Base-by-base conservation (phyloP, 2,329 filamentous ascomycete species). In the Nemania diffusa region DNA sequence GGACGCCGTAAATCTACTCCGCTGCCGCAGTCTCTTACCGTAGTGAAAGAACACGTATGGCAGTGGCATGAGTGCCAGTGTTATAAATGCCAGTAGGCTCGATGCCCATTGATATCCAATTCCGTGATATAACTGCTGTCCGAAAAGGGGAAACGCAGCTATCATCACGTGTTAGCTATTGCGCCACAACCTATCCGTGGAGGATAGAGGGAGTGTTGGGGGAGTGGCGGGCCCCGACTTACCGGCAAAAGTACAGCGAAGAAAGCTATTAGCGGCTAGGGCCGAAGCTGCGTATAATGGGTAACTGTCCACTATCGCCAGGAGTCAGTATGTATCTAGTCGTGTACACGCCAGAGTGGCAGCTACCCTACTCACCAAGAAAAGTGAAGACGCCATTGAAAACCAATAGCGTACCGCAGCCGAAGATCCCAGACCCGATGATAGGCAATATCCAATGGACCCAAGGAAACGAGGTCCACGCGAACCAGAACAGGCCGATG, bases 321-420 rank as follows among this genome's bases (percentile, higher is more conserved):
- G 1, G 26, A 50, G 65, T 69, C 24, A 62, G 68, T 64, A 51
- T 61, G 32, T n/a, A 20, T 29, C 46, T 40, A 9, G 1, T 55
- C 37, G 11, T 52, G 44, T 3, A 5, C 37, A 17, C 20, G 51
- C 37, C 27, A 50, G 29, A 24, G 22, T 29, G 48, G 55, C 48
- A 40, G 13, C 59, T 51, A 8, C 9, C 44, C 61, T 62, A 83
- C 84, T 9, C 79, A 95, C 93, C 75, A 70, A 97, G 82, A 81
- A 97, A 97, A 13, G 93, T 97, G 79, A 97, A 97, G 71, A 97
- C 88, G 59, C 93, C 93, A 64, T 88, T 90, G 79, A 93, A 97
- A 32, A 91, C 88, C 65, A 97, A 86, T 67, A 97, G 86, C 61
- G 88, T 90, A 87, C 92, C 77, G 85, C 82, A 71, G 64, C 90